These are phyloP conservation scores for Rhizopogon vinicolor DNA, from an alignment of 768 basidiomycete genomes.

Conservation along the genomic window DNA sequence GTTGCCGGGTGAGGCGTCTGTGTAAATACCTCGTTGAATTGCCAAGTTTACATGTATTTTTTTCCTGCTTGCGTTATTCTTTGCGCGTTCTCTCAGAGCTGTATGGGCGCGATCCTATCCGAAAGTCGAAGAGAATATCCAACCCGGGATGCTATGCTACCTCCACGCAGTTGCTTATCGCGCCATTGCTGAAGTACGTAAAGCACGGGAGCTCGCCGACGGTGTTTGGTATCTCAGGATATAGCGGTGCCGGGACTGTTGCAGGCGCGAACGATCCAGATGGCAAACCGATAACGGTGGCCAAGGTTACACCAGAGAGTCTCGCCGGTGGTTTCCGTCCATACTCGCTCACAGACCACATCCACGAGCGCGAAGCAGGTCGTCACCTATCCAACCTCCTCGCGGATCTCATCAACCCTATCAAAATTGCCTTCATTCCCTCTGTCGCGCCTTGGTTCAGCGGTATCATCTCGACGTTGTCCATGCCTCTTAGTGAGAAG, in stretches of 20 bases:
- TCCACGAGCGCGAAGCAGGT: slow-evolving; percentile 96
- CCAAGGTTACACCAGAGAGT: slow-evolving; percentile 78
- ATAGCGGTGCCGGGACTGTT: slow-evolving; percentile 92
- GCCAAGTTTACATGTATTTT: slow-evolving; percentile 31
- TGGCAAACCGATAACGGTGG: slow-evolving; percentile 67
- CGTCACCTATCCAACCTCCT: slow-evolving; percentile 72
- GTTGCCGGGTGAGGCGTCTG: slow-evolving; percentile 86
- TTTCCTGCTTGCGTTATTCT: slow-evolving; percentile 18
- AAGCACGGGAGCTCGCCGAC: slow-evolving; percentile 60
- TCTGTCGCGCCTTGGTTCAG: slow-evolving; percentile 92
- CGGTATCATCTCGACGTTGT: slow-evolving; percentile 86
- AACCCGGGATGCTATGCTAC: slow-evolving; percentile 99
- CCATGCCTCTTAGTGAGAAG: slow-evolving; percentile 67
- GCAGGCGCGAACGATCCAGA: slow-evolving; percentile 56
- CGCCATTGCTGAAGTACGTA: slow-evolving; percentile 78
- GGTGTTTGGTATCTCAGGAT: slow-evolving; percentile 91
- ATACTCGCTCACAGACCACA: slow-evolving; percentile 93
- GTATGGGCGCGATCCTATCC: slow-evolving; percentile 70
- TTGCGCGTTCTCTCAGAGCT: slow-evolving; percentile 54
- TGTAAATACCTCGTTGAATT: slow-evolving; percentile 32
- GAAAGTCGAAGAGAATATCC: slow-evolving; percentile 77
- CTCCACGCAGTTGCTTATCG: slow-evolving; percentile 85
- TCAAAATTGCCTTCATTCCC: slow-evolving; percentile 83
- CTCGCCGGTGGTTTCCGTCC: slow-evolving; percentile 75
- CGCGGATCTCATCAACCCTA: slow-evolving; percentile 19